phyloP scores from a whole-genome alignment of 305 asterid species.

The Solanum hybrid region DNA sequence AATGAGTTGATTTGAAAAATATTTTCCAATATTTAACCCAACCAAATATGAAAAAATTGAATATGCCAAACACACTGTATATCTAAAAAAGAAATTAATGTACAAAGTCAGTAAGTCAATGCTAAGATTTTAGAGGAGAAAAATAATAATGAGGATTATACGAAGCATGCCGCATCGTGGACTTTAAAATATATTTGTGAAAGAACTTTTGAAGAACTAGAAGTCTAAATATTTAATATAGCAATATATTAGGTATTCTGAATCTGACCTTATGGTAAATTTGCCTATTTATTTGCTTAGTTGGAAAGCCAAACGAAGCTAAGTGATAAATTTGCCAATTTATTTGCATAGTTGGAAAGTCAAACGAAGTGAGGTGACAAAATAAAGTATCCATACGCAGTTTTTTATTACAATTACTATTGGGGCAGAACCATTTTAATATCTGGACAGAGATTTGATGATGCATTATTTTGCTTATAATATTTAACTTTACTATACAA shows the following conservation, averaged over 20 bases:
- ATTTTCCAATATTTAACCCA: too few relatives aligned
- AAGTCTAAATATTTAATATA: neutral
- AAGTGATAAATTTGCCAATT: neutral
- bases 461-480: neutral
- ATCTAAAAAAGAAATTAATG: neutral
- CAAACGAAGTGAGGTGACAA: neutral
- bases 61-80: too few relatives aligned
- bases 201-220: neutral
- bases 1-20: too few relatives aligned
- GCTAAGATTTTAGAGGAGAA: neutral
- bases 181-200: neutral
- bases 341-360: neutral
- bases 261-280: neutral
- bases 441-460: neutral
- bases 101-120: neutral
- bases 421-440: neutral
- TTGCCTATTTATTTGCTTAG: neutral
- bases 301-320: neutral
- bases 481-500: neutral
- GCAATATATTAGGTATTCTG: neutral
- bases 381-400: neutral
- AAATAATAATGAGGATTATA: neutral
- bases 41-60: too few relatives aligned
- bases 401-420: neutral
- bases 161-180: neutral